Evolutionary conservation across 164 flowering plant genomes (phyloP).

Genomic region (Amborella trichopoda): DNA sequence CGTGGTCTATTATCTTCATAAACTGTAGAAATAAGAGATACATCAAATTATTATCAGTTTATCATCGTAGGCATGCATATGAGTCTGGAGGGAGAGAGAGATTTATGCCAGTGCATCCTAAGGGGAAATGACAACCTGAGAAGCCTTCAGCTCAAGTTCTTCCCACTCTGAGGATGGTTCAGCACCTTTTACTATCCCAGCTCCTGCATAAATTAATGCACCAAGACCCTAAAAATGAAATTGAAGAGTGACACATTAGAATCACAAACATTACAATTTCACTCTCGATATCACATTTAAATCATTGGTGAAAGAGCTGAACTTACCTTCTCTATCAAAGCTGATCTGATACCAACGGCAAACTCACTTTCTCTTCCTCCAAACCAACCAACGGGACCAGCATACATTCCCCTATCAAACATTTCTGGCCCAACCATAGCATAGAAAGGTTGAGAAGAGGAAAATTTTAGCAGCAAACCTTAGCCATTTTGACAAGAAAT

Average conservation of each 20-base stretch:
- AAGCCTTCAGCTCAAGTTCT: constrained; percentile 82
- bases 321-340: constrained; percentile 67
- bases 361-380: constrained; percentile 92
- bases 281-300: too few species aligned
- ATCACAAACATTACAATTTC: too few species aligned
- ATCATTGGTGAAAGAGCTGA: too few species aligned
- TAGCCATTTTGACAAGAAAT: too few species aligned
- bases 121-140: constrained; percentile 87
- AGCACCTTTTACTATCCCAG: constrained; percentile 89
- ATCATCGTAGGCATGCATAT: too few species aligned
- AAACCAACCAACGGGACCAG: constrained; percentile 98
- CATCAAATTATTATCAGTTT: too few species aligned
- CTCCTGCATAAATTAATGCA: constrained; percentile 79
- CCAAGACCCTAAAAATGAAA: constrained; percentile 56
- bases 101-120: too few species aligned
- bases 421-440: constrained; percentile 33
- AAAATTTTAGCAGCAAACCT: too few species aligned
- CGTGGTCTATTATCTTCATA: constrained; percentile 52
- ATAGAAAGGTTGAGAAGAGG: too few species aligned
- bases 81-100: constrained; percentile 7
- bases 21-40: constrained; percentile 33
- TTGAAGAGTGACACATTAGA: too few species aligned
- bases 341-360: constrained; percentile 97
- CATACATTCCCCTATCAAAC: constrained; percentile 98
- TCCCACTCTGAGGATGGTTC: constrained; percentile 75